Evolutionary conservation across 176 grass and related monocot species (phyloP).

Genomic region (Hsuehochloa calcarea): DNA sequence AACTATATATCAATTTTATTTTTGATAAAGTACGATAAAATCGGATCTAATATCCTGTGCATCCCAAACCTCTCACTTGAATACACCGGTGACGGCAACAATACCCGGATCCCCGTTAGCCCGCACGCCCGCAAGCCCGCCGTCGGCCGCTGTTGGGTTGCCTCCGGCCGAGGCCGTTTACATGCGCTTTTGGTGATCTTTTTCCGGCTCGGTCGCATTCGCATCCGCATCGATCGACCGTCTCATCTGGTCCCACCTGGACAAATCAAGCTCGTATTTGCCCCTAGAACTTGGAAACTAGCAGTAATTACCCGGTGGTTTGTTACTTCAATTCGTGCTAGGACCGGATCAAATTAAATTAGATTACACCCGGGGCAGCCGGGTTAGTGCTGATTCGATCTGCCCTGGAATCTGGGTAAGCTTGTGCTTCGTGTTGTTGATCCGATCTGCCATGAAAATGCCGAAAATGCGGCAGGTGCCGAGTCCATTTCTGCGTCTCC

Average conservation of each 20-base stretch:
- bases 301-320: no score
- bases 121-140: background rate
- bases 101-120: background rate
- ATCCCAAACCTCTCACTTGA: no score
- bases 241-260: background rate
- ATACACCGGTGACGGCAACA: background rate
- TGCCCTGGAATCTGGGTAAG: background rate
- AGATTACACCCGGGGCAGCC: background rate
- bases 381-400: background rate
- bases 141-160: background rate
- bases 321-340: background rate
- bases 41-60: no score
- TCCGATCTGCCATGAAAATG: background rate
- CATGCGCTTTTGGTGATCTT: background rate
- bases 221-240: background rate
- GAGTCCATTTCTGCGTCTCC: background rate
- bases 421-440: no score
- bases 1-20: no score
- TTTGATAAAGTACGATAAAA: no score
- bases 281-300: background rate
- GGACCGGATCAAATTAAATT: background rate
- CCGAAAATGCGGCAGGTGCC: background rate
- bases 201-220: background rate
- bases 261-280: background rate
- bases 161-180: slow-evolving; percentile 14